Base-by-base conservation (phyloP, 257 asterid species). In the Scutellaria baicalensis region DNA sequence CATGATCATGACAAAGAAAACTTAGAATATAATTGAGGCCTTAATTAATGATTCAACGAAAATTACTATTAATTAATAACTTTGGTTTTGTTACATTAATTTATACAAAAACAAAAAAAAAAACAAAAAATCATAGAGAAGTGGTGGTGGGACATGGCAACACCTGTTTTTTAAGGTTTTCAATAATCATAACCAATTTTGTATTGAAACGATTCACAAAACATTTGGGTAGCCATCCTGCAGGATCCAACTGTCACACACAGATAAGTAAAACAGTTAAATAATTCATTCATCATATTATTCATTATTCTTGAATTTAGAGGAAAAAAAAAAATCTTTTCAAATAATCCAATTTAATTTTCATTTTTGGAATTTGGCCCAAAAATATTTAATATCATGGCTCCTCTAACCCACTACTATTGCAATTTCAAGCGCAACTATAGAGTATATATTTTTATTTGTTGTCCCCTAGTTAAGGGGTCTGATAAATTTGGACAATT, bases 211-310 rank as follows among this genome's bases (percentile, higher is more conserved):
- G 89, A 77, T 92, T 92, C 77, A 86, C 98, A 79, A 92, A 84
- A 87, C 86, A 89, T 79, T 86, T 92, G 42, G 96, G 98, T 76
- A 92, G 66, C 96, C 96, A 92, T 74, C 98, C 95, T 68, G 96
- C 96, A 23, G 97, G 97, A 81, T 91, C 97, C 89, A 89, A 75
- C 97, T 91, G 91, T 20, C 59, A 69, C 21, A 72, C 44, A 73
- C n/a, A 50, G 10, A 58, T 13, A 2, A 50, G 8, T 11, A 9
- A 14, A 44, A 20, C 3, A 42, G 21, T n/a, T 0, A 4, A 13
- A 36, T 13, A 20, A 35, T 52, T 0, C 17, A n/a, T 42, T 21
- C 9, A 35, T 40, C 12, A n/a, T n/a, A n/a, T n/a, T n/a, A n/a
- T n/a, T n/a, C n/a, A n/a, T n/a, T n/a, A n/a, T n/a, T n/a, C n/a